Conservation (phyloP, 2,329 filamentous ascomycete species). For the Colletotrichum tropicicola region DNA sequence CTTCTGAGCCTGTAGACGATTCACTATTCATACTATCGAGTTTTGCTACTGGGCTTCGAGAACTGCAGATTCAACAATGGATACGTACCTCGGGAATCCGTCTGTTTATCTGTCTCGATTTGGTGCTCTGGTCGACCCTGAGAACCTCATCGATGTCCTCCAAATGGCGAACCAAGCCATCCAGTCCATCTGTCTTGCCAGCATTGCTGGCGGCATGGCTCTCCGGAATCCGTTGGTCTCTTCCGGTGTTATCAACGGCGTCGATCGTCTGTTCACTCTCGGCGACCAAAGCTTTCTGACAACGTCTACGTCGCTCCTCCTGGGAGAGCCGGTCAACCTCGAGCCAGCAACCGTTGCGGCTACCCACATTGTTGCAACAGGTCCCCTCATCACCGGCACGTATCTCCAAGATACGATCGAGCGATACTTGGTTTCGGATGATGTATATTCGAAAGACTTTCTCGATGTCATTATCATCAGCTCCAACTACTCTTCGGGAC, state of each 20-base stretch:
- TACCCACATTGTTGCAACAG: not conserved
- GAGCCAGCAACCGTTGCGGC: not conserved
- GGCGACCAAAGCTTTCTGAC: not conserved
- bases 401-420: not conserved
- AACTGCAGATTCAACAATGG: not conserved
- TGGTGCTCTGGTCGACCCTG: not conserved
- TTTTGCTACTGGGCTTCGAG: not conserved
- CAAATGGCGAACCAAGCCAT: not conserved
- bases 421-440: not conserved
- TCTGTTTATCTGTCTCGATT: not conserved
- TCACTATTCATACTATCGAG: not conserved
- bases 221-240: not conserved
- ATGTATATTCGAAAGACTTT: not conserved
- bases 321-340: not conserved
- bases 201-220: not conserved
- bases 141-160: not conserved
- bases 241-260: not conserved
- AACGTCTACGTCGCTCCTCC: not conserved
- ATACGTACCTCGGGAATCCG: not conserved
- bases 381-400: not conserved
- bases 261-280: not conserved
- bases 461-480: not conserved
- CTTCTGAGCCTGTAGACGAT: too few species aligned
- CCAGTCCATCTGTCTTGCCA: not conserved
- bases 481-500: not conserved